Conservation (phyloP, 495 filamentous ascomycete genomes). For the Corynascus novoguineensis region DNA sequence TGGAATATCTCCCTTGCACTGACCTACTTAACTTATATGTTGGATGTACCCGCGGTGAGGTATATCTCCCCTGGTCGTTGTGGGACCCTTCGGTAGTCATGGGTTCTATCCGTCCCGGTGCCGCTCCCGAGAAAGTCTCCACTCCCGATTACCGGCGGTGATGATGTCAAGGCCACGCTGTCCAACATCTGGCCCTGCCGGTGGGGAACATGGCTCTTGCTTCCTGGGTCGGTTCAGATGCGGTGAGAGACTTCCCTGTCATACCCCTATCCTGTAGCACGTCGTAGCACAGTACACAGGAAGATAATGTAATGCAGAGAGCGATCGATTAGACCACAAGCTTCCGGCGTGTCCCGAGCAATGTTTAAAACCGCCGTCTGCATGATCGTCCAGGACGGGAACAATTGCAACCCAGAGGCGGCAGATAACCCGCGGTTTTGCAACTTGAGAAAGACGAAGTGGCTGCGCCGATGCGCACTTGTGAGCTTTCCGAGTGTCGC, state of each 20-base stretch:
- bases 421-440: not conserved
- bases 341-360: not conserved
- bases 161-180: conserved; percentile 8
- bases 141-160: not conserved
- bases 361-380: not conserved
- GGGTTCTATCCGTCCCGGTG: not conserved
- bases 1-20: too few species aligned
- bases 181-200: not conserved
- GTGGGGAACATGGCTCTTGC: not conserved
- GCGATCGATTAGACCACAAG: not conserved
- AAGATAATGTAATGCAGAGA: too few species aligned
- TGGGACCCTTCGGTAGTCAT: not conserved
- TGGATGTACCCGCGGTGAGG: not conserved
- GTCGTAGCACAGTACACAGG: too few species aligned
- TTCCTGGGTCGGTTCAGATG: not conserved
- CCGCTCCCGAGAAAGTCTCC: not conserved
- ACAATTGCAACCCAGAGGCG: not conserved
- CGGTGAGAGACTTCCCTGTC: too few species aligned
- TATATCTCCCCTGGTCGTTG: not conserved
- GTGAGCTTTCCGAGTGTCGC: not conserved
- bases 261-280: too few species aligned
- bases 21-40: not conserved
- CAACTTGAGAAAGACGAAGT: not conserved
- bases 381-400: not conserved
- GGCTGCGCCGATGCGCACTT: conserved; percentile 17